Evolutionary conservation across 2,329 filamentous ascomycete genomes (phyloP).

Genomic region (Tympanopsis confertula): DNA sequence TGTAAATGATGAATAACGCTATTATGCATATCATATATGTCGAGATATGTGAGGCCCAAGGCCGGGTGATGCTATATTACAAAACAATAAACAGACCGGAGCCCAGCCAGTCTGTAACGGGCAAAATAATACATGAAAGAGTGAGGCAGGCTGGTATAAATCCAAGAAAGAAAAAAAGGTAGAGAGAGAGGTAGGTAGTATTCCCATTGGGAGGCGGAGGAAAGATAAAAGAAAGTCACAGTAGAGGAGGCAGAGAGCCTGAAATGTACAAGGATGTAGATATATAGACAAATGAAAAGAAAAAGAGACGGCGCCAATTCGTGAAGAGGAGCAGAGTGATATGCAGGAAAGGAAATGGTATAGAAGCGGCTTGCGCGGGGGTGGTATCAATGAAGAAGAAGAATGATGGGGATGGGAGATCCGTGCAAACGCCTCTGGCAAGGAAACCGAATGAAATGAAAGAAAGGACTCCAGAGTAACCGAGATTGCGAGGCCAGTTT

Average conservation of each 20-base stretch:
- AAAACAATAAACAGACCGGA: background rate
- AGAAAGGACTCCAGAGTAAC: background rate
- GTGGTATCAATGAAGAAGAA: too few relatives aligned
- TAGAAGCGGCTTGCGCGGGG: too few relatives aligned
- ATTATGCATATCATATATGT: too few relatives aligned
- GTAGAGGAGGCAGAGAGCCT: background rate
- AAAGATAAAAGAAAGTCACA: background rate
- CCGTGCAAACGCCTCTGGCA: background rate
- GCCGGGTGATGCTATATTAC: background rate
- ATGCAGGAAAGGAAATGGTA: background rate
- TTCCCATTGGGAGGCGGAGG: too few relatives aligned
- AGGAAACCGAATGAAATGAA: constrained; percentile 1
- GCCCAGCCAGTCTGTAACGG: too few relatives aligned
- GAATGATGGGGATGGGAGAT: background rate
- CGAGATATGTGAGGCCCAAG: too few relatives aligned
- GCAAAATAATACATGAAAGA: too few relatives aligned
- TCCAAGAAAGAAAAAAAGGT: background rate
- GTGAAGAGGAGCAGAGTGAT: too few relatives aligned
- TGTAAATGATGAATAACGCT: too few relatives aligned
- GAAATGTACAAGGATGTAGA: background rate
- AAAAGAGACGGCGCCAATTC: background rate
- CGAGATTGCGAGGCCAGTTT: background rate
- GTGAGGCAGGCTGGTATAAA: background rate
- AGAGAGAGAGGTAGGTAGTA: background rate
- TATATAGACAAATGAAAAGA: background rate